These are phyloP conservation scores for Penicillium olsonii DNA, from an alignment of 2,329 filamentous ascomycete species.

Conservation along the genomic window DNA sequence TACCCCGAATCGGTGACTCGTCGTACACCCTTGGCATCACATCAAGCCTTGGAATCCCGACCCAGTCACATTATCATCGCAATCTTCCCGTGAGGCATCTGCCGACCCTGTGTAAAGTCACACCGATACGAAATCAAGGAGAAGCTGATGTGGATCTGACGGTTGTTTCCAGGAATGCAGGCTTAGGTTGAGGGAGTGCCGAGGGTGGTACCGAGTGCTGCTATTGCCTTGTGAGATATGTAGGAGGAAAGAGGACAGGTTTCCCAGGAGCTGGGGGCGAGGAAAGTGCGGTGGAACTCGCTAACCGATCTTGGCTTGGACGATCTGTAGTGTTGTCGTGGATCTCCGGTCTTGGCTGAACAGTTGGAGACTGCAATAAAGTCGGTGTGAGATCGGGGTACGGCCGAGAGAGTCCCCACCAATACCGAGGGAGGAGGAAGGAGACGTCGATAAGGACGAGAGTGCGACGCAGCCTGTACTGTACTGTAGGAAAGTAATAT, in stretches of 20 bases:
- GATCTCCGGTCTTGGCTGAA: conserved; percentile 8
- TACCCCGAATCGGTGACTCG: background rate
- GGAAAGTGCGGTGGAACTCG: background rate
- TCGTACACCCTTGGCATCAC: background rate
- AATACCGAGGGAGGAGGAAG: too few relatives aligned
- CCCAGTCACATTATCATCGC: background rate
- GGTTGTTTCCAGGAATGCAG: conserved; percentile 7
- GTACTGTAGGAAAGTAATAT: too few relatives aligned
- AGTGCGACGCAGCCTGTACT: too few relatives aligned
- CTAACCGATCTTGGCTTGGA: conserved; percentile 7
- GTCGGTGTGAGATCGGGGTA: conserved; percentile 7
- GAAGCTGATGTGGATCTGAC: background rate
- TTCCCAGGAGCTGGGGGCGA: background rate
- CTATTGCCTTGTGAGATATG: background rate
- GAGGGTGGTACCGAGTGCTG: background rate
- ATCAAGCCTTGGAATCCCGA: conserved; percentile 1
- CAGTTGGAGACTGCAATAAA: conserved; percentile 2
- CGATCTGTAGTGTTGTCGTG: conserved; percentile 3
- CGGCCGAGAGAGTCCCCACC: background rate
- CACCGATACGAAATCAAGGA: conserved; percentile 6
- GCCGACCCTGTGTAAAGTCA: conserved; percentile 13
- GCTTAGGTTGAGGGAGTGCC: conserved; percentile 1
- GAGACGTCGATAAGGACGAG: too few relatives aligned
- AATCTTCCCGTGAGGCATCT: conserved; percentile 18
- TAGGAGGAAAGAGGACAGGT: background rate